Conservation (phyloP, 192 early-diverging fungal genomes). For the Coemansia sp. region DNA sequence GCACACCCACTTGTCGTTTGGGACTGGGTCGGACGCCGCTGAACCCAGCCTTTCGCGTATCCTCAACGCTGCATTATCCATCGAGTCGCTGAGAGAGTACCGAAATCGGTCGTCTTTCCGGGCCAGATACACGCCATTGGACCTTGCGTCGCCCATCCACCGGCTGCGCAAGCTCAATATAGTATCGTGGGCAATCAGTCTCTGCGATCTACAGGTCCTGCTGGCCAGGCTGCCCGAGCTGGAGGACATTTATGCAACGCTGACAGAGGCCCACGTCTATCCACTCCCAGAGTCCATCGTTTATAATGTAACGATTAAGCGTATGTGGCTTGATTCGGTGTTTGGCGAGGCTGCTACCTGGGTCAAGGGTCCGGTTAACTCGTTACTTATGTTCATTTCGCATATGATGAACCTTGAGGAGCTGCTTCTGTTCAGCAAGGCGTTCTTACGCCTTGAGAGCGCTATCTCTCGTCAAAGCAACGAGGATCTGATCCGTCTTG, state of each 20-base stretch:
- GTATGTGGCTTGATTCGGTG: conserved; percentile 17
- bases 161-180: conserved; percentile 15
- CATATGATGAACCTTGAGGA: conserved; percentile 23
- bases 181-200: conserved; percentile 8
- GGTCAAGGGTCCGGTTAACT: conserved; percentile 6
- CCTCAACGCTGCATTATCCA: neutral
- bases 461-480: neutral
- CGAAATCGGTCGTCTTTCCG: neutral
- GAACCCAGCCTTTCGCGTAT: conserved; percentile 1
- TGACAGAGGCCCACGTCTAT: neutral
- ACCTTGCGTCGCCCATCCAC: neutral
- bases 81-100: neutral
- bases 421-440: conserved; percentile 20
- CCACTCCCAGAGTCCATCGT: conserved; percentile 8
- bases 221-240: conserved; percentile 11
- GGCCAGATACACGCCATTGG: neutral
- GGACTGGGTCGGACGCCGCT: neutral
- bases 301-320: conserved; percentile 13
- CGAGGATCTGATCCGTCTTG: conserved; percentile 18
- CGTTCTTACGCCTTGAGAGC: conserved; percentile 6
- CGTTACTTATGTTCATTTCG: conserved; percentile 8
- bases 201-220: conserved; percentile 15
- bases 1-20: neutral
- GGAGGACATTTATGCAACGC: conserved; percentile 14
- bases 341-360: conserved; percentile 5